phyloP scores from a whole-genome alignment of 441 rosid species.

The Theobroma grandiflorum region DNA sequence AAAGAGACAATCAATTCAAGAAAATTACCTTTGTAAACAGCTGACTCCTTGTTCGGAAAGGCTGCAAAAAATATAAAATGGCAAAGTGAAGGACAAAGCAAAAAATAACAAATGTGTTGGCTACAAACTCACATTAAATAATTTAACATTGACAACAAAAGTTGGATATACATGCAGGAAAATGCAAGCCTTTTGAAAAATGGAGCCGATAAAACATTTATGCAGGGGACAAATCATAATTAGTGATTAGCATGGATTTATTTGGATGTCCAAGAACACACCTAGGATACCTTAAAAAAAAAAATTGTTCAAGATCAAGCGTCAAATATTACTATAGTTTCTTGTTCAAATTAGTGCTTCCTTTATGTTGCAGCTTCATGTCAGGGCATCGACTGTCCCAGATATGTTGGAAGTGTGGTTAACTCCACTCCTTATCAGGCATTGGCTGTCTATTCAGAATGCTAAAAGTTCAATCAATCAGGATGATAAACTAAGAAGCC shows the following conservation, averaged over 20 bases:
- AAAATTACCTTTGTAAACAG: conserved; percentile 76
- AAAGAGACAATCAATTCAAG: background rate
- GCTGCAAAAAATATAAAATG: conserved; percentile 53
- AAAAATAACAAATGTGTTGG: conserved; percentile 2
- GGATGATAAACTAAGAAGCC: background rate
- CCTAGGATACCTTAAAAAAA: background rate
- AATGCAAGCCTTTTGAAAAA: background rate
- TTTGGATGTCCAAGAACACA: background rate
- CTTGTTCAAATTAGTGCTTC: background rate
- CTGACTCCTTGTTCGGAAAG: conserved; percentile 78
- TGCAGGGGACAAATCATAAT: background rate
- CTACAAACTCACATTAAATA: background rate
- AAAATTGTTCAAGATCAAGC: background rate
- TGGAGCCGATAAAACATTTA: background rate
- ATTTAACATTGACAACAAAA: background rate
- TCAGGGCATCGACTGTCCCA: background rate
- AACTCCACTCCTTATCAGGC: background rate
- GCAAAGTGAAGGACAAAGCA: background rate
- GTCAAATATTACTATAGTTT: background rate
- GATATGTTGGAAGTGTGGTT: background rate
- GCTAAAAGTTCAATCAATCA: background rate
- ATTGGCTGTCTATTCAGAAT: background rate
- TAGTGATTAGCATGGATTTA: background rate
- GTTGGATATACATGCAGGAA: background rate
- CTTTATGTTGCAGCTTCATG: background rate